Evolutionary conservation across 257 asterid genomes (phyloP).

Genomic region (Jacaranda mimosifolia): DNA sequence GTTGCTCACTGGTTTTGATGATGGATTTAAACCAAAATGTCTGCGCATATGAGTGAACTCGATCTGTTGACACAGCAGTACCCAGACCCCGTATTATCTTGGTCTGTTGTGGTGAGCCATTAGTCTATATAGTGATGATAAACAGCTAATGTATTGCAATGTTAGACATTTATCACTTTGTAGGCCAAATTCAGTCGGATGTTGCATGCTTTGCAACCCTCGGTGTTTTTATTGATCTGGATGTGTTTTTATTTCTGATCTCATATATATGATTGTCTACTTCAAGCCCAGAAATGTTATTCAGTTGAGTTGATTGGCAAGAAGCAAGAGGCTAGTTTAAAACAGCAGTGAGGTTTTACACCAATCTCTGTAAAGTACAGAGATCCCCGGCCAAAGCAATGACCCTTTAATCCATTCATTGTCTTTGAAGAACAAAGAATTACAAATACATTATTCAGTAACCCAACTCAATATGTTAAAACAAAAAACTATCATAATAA

Average conservation of each 20-base stretch:
- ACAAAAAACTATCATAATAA: too few species aligned
- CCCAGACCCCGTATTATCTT: background rate
- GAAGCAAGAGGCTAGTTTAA: too few species aligned
- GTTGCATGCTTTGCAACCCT: slow-evolving; percentile 3
- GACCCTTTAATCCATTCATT: too few species aligned
- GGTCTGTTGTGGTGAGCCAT: slow-evolving; percentile 25
- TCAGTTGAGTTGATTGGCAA: background rate
- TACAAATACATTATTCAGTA: too few species aligned
- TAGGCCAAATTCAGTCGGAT: slow-evolving; percentile 9
- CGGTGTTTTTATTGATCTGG: background rate
- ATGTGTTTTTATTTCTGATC: slow-evolving; percentile 14
- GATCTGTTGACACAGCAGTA: slow-evolving; percentile 19
- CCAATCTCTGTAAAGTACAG: too few species aligned
- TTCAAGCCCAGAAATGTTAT: slow-evolving; percentile 2
- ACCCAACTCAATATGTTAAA: too few species aligned
- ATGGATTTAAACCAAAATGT: background rate
- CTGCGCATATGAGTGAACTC: background rate
- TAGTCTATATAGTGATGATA: slow-evolving; percentile 8
- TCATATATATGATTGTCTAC: slow-evolving; percentile 1
- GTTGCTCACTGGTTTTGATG: slow-evolving; percentile 6
- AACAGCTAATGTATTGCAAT: slow-evolving; percentile 30
- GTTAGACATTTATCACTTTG: background rate
- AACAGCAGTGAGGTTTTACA: background rate
- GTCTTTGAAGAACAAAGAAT: too few species aligned
- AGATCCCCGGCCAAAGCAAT: too few species aligned